Evolutionary conservation across 2,329 filamentous ascomycete genomes (phyloP), one percentile per base, ranked within the genome.

Genomic region (Phoma sp.): DNA sequence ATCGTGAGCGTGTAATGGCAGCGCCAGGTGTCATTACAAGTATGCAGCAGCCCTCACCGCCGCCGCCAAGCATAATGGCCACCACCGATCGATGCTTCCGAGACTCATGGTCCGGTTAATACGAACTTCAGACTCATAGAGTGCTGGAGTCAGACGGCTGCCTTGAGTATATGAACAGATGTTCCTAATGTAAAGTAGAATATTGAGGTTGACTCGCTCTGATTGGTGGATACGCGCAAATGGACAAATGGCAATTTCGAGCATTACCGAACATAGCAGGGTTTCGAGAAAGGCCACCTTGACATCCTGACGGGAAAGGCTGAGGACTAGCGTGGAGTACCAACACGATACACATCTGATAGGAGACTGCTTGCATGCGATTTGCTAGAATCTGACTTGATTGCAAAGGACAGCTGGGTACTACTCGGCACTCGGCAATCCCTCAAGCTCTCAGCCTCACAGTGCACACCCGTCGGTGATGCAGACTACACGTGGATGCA

Each of bases 271-370:
- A 32, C 23, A n/a, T 22, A 40, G 44, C 51, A 55, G 30, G 52
- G 52, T 22, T 46, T 46, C 27, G 13, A 32, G 39, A 55, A 33
- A 55, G 47, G 47, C 36, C 52, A 55, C 52, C 24, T 46, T 46
- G 35, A 50, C 52, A 47, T 55, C 46, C 52, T 47, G 36, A 47
- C 52, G 52, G 52, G 46, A 46, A 46, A 55, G 52, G 52, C 52
- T 55, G 53, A 51, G 35, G 35, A 35, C 49, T 53, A 48, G 45
- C 44, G 54, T 40, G 23, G 25, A 18, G 27, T 40, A 32, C 40
- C 24, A 23, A 38, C 22, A 37, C 38, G 25, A 38, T 40, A 47
- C 25, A 23, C 27, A 43, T 25, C 40, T 27, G 47, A 49, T 43
- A 43, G 33, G 48, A 29, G 33, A 42, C 38, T 44, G 14, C 29